Conservation (phyloP, 139 green algal genomes). For the Coccomyxa sp. region DNA sequence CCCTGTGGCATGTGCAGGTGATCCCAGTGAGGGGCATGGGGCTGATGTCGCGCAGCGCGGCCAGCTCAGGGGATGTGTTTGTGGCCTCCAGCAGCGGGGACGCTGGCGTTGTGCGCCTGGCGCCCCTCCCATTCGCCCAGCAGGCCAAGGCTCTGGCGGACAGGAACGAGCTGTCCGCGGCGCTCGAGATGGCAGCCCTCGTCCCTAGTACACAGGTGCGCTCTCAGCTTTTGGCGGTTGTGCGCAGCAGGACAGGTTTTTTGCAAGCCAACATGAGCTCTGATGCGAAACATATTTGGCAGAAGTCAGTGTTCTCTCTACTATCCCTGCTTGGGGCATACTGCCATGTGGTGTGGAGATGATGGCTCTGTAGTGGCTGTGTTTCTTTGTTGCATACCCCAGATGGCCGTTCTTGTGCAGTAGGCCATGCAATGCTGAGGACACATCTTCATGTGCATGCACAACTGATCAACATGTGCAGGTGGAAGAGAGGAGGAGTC, state of each 20-base stretch:
- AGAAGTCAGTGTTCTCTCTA: no score
- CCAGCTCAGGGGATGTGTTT: constrained; percentile 33
- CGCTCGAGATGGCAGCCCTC: constrained; percentile 49
- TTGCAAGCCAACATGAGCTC: no score
- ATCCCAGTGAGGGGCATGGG: constrained; percentile 21
- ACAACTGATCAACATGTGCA: neutral
- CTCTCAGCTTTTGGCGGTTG: no score
- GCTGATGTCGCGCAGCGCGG: neutral
- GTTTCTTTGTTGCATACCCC: no score
- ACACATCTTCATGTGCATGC: neutral
- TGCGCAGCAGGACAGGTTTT: no score
- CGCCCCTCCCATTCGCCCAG: constrained; percentile 34
- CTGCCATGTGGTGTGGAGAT: no score
- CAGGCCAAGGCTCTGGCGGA: constrained; percentile 59
- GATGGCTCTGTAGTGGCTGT: no score
- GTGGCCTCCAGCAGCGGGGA: constrained; percentile 13
- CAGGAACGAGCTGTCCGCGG: constrained; percentile 56
- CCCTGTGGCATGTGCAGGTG: constrained; percentile 28
- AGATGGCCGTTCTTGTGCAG: neutral
- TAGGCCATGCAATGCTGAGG: neutral
- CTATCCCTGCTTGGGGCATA: no score
- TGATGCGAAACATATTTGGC: no score
- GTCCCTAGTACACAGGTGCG: constrained; percentile 27
- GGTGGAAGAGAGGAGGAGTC: constrained; percentile 2
- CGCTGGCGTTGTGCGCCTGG: constrained; percentile 36